Percentiles rank a stretch among this genome's conserved stretches.
Conservation (phyloP, 2,329 filamentous ascomycete genomes). For the Colletotrichum sansevieriae region DNA sequence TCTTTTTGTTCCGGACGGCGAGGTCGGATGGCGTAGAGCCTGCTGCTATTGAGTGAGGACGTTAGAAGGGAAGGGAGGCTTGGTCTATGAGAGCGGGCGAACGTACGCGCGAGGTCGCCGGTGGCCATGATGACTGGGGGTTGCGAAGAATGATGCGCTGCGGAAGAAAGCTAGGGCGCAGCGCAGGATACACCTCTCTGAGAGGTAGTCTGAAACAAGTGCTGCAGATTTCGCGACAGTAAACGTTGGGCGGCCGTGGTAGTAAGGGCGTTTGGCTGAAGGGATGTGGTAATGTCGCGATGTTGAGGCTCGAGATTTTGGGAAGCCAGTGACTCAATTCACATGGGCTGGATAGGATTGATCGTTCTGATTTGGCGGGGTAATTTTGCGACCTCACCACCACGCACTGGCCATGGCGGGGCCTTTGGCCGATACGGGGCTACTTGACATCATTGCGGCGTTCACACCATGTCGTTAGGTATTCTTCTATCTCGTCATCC, state of each 20-base stretch:
- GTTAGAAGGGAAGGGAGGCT: slow-evolving; percentile 6
- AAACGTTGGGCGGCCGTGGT: not conserved
- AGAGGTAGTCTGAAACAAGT: too few relatives aligned
- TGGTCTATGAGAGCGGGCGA: not conserved
- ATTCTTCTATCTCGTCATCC: slow-evolving; percentile 7
- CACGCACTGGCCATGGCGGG: slow-evolving; percentile 7
- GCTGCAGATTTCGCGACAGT: not conserved
- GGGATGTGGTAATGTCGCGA: slow-evolving; percentile 11
- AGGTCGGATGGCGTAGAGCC: slow-evolving; percentile 36
- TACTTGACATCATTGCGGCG: slow-evolving; percentile 9
- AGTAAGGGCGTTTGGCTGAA: too few relatives aligned
- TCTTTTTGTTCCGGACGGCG: slow-evolving; percentile 45
- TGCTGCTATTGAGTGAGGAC: not conserved
- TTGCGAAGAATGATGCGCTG: slow-evolving; percentile 9
- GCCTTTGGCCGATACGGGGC: slow-evolving; percentile 14
- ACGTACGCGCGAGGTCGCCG: slow-evolving; percentile 34
- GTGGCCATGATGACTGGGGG: slow-evolving; percentile 28
- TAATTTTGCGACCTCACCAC: slow-evolving; percentile 20
- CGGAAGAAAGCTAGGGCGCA: slow-evolving; percentile 9
- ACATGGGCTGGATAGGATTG: slow-evolving; percentile 26
- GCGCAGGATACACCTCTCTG: not conserved
- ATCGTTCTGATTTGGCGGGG: slow-evolving; percentile 40
- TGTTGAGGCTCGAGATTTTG: slow-evolving; percentile 38
- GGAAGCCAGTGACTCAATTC: slow-evolving; percentile 38
- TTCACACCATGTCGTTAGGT: not conserved